Evolutionary conservation across 805 yeast species (phyloP), one percentile per base, ranked within the genome.

Genomic region (Cyberlindnera petersonii): DNA sequence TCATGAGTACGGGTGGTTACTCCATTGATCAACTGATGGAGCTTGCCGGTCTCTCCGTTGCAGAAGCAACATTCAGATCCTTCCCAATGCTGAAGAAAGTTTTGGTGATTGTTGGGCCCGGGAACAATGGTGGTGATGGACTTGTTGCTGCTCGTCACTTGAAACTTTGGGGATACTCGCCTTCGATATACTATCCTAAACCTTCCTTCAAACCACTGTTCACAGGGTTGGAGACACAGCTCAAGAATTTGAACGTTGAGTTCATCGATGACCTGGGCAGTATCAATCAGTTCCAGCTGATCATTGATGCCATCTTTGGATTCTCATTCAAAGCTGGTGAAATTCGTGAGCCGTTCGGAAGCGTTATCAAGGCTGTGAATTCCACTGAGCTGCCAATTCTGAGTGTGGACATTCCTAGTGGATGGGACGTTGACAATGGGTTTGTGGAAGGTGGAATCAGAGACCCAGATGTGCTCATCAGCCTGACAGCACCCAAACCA

Each of bases 361-460:
- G 48, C 13, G 73, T 71, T 8, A 64, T 73, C 39, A 52, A 51
- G n/a, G 49, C 66, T 7, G 58, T 84, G 46, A 53, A 65, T 6
- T 40, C 53, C 3, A 36, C 26, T 11, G 40, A 46, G 1, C 54
- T 77, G 3, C 91, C 89, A 2, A 74, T 88, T 2, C 73, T 86
- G 0, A 76, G 94, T 0, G 85, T 93, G 2, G 98, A 93, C 59
- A 77, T 91, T 33, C 98, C 98, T 0, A 84, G 95, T 2, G 96
- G 97, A 0, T 93, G 98, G 98, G 91, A 89, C 55, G 98, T 93
- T 9, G 95, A 93, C 54, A 55, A 71, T 7, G 98, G 98, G 0
- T 95, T 93, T 0, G 61, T 66, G 0, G 62, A 59, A 2, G 60
- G 64, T 9, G 63, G 59, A 0, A 54, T 66, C 14, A 55, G 84